Percentiles rank a stretch among this genome's conserved stretches.
Evolutionary conservation across 345 rosid species (phyloP).

Genomic region (Luvunga scandens): DNA sequence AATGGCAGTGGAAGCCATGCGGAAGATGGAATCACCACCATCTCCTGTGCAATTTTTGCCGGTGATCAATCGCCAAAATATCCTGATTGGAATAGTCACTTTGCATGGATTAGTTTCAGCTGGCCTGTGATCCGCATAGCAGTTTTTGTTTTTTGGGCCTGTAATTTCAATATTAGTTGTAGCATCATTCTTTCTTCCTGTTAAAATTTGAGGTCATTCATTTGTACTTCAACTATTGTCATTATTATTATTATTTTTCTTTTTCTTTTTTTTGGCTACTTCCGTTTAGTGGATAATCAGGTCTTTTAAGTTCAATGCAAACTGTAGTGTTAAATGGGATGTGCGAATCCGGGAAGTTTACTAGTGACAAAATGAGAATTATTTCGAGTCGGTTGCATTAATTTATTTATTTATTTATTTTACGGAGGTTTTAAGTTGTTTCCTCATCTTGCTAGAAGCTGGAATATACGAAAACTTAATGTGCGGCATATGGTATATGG

Average conservation of each 20-base stretch:
- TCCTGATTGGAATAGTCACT: constrained; percentile 82
- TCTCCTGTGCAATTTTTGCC: constrained; percentile 96
- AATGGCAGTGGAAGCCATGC: constrained; percentile 99
- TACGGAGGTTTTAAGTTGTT: too few relatives aligned
- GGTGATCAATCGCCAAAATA: constrained; percentile 54
- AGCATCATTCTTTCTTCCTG: constrained; percentile 8
- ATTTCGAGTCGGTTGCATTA: neutral
- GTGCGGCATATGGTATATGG: too few relatives aligned
- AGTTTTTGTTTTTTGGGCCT: neutral
- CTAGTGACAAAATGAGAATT: neutral
- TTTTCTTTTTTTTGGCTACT: neutral
- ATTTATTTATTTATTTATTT: neutral
- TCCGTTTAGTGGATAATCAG: neutral
- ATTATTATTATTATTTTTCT: neutral
- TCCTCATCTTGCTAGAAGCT: too few relatives aligned
- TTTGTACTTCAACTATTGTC: neutral
- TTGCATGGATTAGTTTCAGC: constrained; percentile 96
- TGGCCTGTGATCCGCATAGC: constrained; percentile 47
- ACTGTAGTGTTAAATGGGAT: too few relatives aligned
- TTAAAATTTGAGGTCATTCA: neutral
- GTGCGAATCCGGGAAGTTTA: neutral
- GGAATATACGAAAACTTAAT: too few relatives aligned
- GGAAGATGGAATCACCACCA: constrained; percentile 96
- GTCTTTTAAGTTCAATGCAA: neutral
- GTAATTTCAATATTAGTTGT: neutral